Evolutionary conservation across 208 protist genomes (phyloP).

Genomic region (Leishmania aethiopica): DNA sequence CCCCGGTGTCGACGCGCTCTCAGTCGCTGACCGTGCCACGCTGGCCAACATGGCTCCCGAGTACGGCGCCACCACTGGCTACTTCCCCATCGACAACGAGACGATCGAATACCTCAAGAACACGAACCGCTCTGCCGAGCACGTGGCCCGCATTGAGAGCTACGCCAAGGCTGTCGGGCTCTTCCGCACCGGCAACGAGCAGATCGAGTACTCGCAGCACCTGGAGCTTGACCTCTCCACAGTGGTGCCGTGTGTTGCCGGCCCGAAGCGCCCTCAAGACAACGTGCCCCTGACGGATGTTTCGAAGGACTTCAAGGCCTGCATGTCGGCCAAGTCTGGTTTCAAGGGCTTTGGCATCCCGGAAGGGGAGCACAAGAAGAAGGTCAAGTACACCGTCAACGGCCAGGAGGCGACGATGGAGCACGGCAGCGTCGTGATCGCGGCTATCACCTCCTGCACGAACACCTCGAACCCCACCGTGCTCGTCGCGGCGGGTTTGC

Average conservation of each 20-base stretch:
- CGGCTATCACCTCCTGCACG: constrained; percentile 96
- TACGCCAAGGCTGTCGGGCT: constrained; percentile 92
- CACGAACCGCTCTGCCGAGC: constrained; percentile 82
- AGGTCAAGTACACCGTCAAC: constrained; percentile 80
- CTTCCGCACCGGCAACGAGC: constrained; percentile 82
- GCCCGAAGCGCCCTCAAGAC: constrained; percentile 97
- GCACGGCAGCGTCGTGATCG: constrained; percentile 95
- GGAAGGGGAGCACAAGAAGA: constrained; percentile 67
- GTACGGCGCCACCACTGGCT: constrained; percentile 96
- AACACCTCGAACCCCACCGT: constrained; percentile 97
- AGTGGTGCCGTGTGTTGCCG: constrained; percentile 89
- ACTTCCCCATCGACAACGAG: constrained; percentile 96
- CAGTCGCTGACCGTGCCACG: constrained; percentile 94
- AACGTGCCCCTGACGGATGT: constrained; percentile 92
- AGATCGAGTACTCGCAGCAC: constrained; percentile 85
- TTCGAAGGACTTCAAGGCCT: constrained; percentile 92
- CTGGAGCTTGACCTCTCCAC: constrained; percentile 93
- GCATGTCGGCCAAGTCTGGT: constrained; percentile 88
- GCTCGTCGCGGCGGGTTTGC: constrained; percentile 93
- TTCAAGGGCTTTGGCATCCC: constrained; percentile 97
- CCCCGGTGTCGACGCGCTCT: constrained; percentile 87
- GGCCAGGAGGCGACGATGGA: constrained; percentile 82
- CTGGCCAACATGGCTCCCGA: constrained; percentile 98
- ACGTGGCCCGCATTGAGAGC: constrained; percentile 88
- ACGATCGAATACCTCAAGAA: constrained; percentile 93